Evolutionary conservation across 441 rosid genomes (phyloP).

Genomic region (Metrosideros polymorpha): DNA sequence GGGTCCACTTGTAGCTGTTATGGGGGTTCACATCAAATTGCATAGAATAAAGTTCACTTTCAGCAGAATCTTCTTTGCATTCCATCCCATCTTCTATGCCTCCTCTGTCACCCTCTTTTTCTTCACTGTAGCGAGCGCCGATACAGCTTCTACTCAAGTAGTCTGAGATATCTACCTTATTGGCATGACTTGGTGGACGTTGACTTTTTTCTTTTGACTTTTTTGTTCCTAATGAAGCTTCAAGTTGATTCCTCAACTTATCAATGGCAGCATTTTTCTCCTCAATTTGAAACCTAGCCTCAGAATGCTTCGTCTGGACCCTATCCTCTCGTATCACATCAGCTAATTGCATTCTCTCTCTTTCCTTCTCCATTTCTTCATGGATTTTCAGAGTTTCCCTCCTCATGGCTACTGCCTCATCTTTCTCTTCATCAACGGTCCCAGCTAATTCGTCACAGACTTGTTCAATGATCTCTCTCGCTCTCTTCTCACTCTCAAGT

Average conservation of each 20-base stretch:
- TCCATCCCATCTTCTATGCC: slow-evolving; percentile 57
- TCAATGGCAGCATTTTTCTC: slow-evolving; percentile 79
- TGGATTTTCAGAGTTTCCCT: slow-evolving; percentile 53
- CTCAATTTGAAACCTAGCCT: slow-evolving; percentile 69
- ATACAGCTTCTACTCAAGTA: slow-evolving; percentile 37
- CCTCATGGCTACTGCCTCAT: slow-evolving; percentile 57
- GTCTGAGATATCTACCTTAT: slow-evolving; percentile 41
- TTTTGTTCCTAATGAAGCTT: slow-evolving; percentile 65
- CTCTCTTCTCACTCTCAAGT: slow-evolving; percentile 81
- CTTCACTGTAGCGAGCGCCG: slow-evolving; percentile 31
- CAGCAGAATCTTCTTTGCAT: slow-evolving; percentile 51
- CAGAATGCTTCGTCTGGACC: slow-evolving; percentile 72
- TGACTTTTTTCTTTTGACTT: slow-evolving; percentile 47
- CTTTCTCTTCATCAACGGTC: slow-evolving; percentile 57
- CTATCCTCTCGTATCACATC: slow-evolving; percentile 67
- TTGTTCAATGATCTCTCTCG: slow-evolving; percentile 67
- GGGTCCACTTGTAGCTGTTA: slow-evolving; percentile 54
- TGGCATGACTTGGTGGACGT: slow-evolving; percentile 22
- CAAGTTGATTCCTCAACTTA: slow-evolving; percentile 73
- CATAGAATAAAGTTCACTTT: slow-evolving; percentile 84
- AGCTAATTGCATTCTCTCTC: slow-evolving; percentile 79
- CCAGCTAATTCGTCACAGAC: slow-evolving; percentile 76
- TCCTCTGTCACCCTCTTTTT: slow-evolving; percentile 34
- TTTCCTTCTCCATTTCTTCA: slow-evolving; percentile 74
- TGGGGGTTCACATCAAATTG: slow-evolving; percentile 62